phyloP scores from a whole-genome alignment of 2,329 filamentous ascomycete species.

The Epichloe elymi region DNA sequence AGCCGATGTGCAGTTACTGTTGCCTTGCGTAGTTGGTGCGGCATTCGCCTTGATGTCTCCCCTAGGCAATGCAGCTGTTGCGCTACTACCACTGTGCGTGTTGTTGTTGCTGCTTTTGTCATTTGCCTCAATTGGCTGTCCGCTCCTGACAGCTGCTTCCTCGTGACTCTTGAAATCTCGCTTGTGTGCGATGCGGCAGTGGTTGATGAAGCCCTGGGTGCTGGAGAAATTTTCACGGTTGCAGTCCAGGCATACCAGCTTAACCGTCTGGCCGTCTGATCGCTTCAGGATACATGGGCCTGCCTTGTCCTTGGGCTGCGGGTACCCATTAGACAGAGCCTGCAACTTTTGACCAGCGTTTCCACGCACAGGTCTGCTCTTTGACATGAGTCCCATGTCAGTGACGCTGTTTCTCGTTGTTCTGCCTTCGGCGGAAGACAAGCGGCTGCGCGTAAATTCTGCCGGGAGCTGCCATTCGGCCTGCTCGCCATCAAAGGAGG shows the following conservation, averaged over 20 bases:
- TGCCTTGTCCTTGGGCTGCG: constrained; percentile 64
- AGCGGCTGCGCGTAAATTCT: constrained; percentile 30
- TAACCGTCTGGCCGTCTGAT: constrained; percentile 74
- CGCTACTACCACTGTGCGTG: neutral
- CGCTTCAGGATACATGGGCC: constrained; percentile 77
- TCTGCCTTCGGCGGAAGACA: constrained; percentile 50
- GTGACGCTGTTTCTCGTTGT: constrained; percentile 62
- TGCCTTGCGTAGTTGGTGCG: neutral
- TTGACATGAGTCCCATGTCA: constrained; percentile 28
- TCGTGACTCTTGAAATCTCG: constrained; percentile 93
- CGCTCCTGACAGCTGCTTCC: constrained; percentile 78
- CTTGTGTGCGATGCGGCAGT: constrained; percentile 91
- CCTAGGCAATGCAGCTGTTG: neutral
- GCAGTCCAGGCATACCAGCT: constrained; percentile 82
- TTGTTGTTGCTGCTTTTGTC: constrained; percentile 5
- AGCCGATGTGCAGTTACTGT: neutral
- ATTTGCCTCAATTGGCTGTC: constrained; percentile 56
- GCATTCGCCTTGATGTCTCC: constrained; percentile 14
- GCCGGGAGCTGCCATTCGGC: constrained; percentile 30
- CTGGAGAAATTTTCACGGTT: constrained; percentile 85
- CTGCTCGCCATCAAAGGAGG: constrained; percentile 63
- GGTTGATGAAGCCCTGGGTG: constrained; percentile 98
- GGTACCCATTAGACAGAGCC: constrained; percentile 55
- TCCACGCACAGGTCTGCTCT: constrained; percentile 36
- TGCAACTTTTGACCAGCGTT: constrained; percentile 50